Base-by-base conservation (phyloP, 345 rosid species). In the Gossypium raimondii region DNA sequence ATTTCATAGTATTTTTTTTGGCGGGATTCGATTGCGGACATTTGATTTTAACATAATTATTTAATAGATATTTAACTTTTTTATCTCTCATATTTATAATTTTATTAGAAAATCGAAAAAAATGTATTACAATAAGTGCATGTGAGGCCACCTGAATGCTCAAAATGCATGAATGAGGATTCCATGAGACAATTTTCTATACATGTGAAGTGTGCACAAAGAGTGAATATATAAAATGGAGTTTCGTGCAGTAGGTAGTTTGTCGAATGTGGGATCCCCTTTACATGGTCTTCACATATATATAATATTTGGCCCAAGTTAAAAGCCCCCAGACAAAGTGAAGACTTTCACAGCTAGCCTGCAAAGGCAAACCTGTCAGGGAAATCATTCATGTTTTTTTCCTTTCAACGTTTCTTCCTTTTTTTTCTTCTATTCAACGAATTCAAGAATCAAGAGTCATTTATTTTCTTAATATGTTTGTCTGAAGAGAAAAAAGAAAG, bases 331-430 rank as follows among this genome's bases (percentile, higher is more conserved):
- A 22, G 70, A 45, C 38, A 66, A 25, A 67, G 14, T 1, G 56
- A 67, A 48, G 43, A 25, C 57, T 67, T 67, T 22, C 43, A 67
- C 72, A 67, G 72, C 43, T 48, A 48, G 56, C 20, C 24, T 48
- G 11, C 56, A 48, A 67, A 67, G 57, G 34, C 62, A 58, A 58
- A 58, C 34, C 43, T 67, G 72, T 48, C 72, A 24, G 72, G 57
- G 72, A 67, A 67, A 67, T 48, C 72, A 13, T 48, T 38, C 50
- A 47, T 47, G 56, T 11, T 8, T 57, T 11, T 12, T 20, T 11
- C 0, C n/a, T 5, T 11, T 34, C 38, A 4, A 34, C 6, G 1
- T 34, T 34, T 34, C 38, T 34, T 34, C 38, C 38, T 3, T 34
- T 34, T 34, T 17, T 1, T 18, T 64, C 20, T 27, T 18, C 29